These are phyloP conservation scores for Ganoderma meredithae DNA, from an alignment of 1,284 basidiomycete genomes.

Conservation along the genomic window DNA sequence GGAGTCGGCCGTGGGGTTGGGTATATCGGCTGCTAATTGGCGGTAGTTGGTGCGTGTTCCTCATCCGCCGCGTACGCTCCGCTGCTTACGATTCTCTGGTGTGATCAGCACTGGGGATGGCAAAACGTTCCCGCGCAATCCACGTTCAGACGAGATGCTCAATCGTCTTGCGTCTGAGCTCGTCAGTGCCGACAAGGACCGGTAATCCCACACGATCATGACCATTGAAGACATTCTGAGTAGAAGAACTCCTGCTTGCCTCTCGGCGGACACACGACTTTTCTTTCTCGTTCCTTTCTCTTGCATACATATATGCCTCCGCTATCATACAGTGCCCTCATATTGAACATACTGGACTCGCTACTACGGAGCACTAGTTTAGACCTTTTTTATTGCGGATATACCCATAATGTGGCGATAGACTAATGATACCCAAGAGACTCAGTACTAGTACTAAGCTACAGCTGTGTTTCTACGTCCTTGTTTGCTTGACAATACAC, in stretches of 20 bases:
- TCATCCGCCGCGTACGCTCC: neutral
- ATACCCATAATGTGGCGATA: neutral
- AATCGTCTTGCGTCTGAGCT: constrained; percentile 66
- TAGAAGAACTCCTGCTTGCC: neutral
- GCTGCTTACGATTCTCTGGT: neutral
- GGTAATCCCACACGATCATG: constrained; percentile 22
- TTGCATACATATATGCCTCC: neutral
- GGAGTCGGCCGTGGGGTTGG: constrained; percentile 58
- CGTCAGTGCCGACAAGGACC: constrained; percentile 59
- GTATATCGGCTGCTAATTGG: constrained; percentile 61
- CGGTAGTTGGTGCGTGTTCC: constrained; percentile 61
- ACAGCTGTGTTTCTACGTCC: neutral
- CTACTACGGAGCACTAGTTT: neutral
- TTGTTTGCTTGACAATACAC: neutral
- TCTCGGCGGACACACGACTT: neutral
- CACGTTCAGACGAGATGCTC: constrained; percentile 68
- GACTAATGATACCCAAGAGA: neutral
- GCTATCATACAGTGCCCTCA: too few relatives aligned
- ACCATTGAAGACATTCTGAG: neutral
- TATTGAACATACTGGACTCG: neutral
- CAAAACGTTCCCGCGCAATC: constrained; percentile 68
- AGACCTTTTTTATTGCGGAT: neutral
- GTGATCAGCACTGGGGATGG: constrained; percentile 68
- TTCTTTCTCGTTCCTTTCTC: neutral
- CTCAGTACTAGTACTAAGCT: neutral